These are phyloP conservation scores for Exserohilum rostratum DNA, from an alignment of 2,329 filamentous ascomycete genomes.

Conservation along the genomic window DNA sequence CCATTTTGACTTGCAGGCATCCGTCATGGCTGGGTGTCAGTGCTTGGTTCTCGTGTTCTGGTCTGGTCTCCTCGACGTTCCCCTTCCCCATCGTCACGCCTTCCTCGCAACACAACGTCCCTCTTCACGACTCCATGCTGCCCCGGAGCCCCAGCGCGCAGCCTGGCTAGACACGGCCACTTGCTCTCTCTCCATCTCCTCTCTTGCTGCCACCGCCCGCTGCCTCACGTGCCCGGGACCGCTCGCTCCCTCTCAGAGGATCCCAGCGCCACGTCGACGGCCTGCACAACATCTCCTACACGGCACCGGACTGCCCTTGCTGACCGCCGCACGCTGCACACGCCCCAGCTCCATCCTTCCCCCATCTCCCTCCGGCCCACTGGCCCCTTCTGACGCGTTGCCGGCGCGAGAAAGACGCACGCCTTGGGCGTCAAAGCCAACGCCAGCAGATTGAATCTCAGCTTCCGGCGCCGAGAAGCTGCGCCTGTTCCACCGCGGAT, in stretches of 20 bases:
- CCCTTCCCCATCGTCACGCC: constrained; percentile 33
- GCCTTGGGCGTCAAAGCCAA: constrained; percentile 18
- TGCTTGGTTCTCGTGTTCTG: constrained; percentile 36
- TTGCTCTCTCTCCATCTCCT: constrained; percentile 1
- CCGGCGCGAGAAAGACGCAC: constrained; percentile 14
- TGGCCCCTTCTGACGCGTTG: constrained; percentile 18
- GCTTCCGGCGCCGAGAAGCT: constrained; percentile 37
- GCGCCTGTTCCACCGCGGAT: constrained; percentile 33
- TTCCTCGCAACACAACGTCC: constrained; percentile 25
- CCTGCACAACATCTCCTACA: constrained; percentile 16
- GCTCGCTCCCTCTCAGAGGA: constrained; percentile 21
- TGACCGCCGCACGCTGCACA: constrained; percentile 7
- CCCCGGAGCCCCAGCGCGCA: constrained; percentile 23
- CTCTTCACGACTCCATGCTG: constrained; percentile 33
- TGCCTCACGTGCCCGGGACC: constrained; percentile 32
- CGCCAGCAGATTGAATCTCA: constrained; percentile 38
- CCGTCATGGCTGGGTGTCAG: constrained; percentile 31
- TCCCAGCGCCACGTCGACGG: constrained; percentile 45
- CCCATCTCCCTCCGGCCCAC: background rate
- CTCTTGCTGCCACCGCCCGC: constrained; percentile 4
- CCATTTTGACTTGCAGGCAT: constrained; percentile 25
- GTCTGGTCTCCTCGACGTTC: constrained; percentile 34
- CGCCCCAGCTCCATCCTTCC: background rate
- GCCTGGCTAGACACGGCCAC: constrained; percentile 23
- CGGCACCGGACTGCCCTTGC: constrained; percentile 10